Evolutionary conservation across 306 rosid genomes (phyloP), one percentile per base, ranked within the genome.

Genomic region (Aeschynomene evenia): DNA sequence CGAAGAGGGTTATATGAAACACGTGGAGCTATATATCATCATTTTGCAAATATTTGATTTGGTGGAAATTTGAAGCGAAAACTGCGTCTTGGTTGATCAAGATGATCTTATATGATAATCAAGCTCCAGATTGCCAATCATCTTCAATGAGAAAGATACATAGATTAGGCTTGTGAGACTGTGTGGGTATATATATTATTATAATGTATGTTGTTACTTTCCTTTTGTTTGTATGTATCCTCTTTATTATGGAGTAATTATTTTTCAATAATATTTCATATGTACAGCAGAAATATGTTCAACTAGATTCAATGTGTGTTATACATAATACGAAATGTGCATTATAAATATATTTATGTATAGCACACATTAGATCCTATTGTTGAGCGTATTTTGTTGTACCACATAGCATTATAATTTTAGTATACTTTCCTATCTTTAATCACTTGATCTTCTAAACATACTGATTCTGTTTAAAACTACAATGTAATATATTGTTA

Each of bases 21-120:
- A 80, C 52, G 50, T 65, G 84, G 78, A 76, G 68, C 83, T 69
- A 65, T n/a, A n/a, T n/a, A n/a, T n/a, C n/a, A n/a, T 80, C 82
- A 76, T 61, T 63, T 60, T 61, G 83, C 79, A 29, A 42, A 57
- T 76, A 71, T 82, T 82, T 74, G 78, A 71, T 82, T 82, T 74
- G 81, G 92, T 79, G 82, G 52, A 58, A 34, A 11, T 68, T 72
- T 50, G 73, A 89, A 66, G 73, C 74, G 80, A 76, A 61, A 64
- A 51, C 50, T 63, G 58, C 64, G 46, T 77, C 61, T 66, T 70
- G 73, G 73, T 74, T 73, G 72, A 59, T 58, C 52, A 24, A 76
- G 74, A 79, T 76, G 74, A 79, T 76, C 78, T 68, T 50, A 29
- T 43, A 24, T 56, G 43, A 77, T 74, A 55, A 82, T 71, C 68